Base-by-base conservation (phyloP, 164 flowering plant species). In the Santalum album region DNA sequence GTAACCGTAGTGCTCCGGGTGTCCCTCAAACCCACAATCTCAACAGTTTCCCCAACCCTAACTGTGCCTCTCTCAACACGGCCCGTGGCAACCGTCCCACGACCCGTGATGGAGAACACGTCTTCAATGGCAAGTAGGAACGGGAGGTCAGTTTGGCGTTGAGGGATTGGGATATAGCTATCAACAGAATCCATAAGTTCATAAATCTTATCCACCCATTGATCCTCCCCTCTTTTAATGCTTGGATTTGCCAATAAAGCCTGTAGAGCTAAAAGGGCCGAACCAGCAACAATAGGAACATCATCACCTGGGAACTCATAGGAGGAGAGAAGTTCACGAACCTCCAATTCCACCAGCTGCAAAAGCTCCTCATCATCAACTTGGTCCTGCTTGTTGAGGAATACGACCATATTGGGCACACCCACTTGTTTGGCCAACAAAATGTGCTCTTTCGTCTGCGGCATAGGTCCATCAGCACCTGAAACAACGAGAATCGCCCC, bases 391-490 rank as follows among this genome's bases (percentile, higher is more conserved):
- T 82, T 82, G 59, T 82, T 82, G 55, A 82, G 48, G 58, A 82
- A 82, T 16, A 77, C 82, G 3, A 79, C 84, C 74, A 82, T 70
- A 17, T 72, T 73, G 0, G 87, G 87, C 1, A 82, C 87, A 39
- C 87, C 87, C 23, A 82, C 87, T 54, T 82, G 87, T 57, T 77
- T 75, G 6, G 84, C 87, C 21, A 81, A 49, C 55, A 81, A 26
- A 32, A 81, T 77, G 57, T 81, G 87, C 62, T 81, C 87, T 48
- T 79, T 81, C 0, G 87, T 81, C 68, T 79, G 87, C 0, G 84
- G 87, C 87, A 81, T 81, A 3, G 87, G 84, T 1, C 87, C 87
- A 38, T 81, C 84, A 12, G 84, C 80, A 11, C 82, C 84, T 23
- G 84, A 78, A 12, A 72, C 76, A 7, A 81, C 87, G 18, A 81